Evolutionary conservation across 2,329 filamentous ascomycete species (phyloP).

Genomic region (Xylariaceae sp.): DNA sequence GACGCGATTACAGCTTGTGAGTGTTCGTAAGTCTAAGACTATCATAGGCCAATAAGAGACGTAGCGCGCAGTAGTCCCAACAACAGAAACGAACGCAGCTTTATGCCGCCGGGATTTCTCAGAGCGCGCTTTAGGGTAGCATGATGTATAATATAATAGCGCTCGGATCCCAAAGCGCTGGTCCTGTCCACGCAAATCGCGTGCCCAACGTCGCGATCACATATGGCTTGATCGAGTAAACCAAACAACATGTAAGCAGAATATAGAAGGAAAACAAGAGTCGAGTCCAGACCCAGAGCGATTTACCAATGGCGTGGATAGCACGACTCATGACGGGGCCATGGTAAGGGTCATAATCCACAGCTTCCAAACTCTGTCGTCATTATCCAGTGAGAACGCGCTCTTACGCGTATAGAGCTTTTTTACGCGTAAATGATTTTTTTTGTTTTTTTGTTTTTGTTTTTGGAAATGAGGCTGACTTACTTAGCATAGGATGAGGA

Average conservation of each 20-base stretch:
- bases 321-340: constrained; percentile 11
- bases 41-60: too few species aligned
- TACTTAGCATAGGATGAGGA: background rate
- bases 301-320: constrained; percentile 10
- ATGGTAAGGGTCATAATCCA: background rate
- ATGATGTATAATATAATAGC: constrained; percentile 1
- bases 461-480: too few species aligned
- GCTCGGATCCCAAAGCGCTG: background rate
- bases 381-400: constrained; percentile 14
- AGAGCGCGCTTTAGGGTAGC: background rate
- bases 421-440: too few species aligned
- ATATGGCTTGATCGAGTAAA: background rate
- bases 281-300: background rate
- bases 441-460: background rate
- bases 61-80: too few species aligned
- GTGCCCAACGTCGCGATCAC: too few species aligned
- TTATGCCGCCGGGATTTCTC: too few species aligned
- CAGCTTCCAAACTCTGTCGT: background rate
- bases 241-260: background rate
- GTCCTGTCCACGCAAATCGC: background rate
- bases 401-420: background rate
- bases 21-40: too few species aligned
- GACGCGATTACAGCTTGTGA: too few species aligned
- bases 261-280: background rate
- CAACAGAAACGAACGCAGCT: background rate